phyloP scores from a whole-genome alignment of 192 early-diverging fungal species.

The Umbelopsis isabellina region DNA sequence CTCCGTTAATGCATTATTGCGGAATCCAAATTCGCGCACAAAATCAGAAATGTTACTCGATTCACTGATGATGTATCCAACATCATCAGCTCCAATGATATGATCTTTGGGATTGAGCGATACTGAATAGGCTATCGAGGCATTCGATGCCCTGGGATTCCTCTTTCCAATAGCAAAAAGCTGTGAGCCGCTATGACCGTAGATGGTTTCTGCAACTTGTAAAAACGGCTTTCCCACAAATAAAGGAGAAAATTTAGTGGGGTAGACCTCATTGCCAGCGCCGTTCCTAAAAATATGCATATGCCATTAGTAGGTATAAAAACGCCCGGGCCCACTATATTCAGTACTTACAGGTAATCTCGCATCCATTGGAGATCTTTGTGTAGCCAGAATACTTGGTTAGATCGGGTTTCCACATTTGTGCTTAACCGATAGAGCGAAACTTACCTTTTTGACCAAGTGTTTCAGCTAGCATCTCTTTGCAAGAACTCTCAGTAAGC shows the following conservation, averaged over 20 bases:
- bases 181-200: slow-evolving; percentile 56
- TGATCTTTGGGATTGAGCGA: slow-evolving; percentile 62
- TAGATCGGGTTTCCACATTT: not conserved
- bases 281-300: slow-evolving; percentile 32
- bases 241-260: slow-evolving; percentile 48
- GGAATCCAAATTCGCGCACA: slow-evolving; percentile 22
- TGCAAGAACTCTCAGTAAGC: slow-evolving; percentile 56
- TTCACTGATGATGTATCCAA: slow-evolving; percentile 58
- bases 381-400: not conserved
- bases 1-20: slow-evolving; percentile 2
- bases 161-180: slow-evolving; percentile 58
- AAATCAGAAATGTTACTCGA: slow-evolving; percentile 6
- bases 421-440: no score
- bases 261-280: slow-evolving; percentile 68
- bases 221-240: slow-evolving; percentile 57
- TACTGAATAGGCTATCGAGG: slow-evolving; percentile 14
- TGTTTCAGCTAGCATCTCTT: slow-evolving; percentile 43
- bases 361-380: slow-evolving; percentile 51
- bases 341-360: slow-evolving; percentile 52
- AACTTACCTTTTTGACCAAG: slow-evolving; percentile 6
- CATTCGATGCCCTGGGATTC: slow-evolving; percentile 23
- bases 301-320: not conserved
- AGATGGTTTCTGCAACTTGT: slow-evolving; percentile 58
- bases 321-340: not conserved
- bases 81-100: slow-evolving; percentile 61